These are phyloP conservation scores for Ustilago esculenta DNA, from an alignment of 1,284 basidiomycete species.

Conservation along the genomic window DNA sequence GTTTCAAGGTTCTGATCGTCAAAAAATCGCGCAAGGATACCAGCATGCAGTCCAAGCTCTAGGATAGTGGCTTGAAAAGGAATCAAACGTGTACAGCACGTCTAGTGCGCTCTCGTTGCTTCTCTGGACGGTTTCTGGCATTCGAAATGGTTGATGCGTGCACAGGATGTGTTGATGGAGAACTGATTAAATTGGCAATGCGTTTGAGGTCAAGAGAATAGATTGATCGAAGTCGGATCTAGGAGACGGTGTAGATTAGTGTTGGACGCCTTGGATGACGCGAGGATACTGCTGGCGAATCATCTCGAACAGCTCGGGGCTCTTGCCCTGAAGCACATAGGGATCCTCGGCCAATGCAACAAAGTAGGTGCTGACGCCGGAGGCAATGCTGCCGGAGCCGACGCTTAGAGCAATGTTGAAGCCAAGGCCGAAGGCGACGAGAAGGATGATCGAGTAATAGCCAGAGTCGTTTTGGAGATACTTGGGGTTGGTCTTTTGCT, in stretches of 20 bases:
- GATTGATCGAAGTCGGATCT: no score
- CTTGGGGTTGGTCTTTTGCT: slow-evolving; percentile 68
- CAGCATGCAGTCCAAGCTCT: slow-evolving; percentile 27
- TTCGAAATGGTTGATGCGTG: no score
- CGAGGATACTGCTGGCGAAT: slow-evolving; percentile 61
- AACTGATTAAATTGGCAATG: not conserved
- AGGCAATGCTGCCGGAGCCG: slow-evolving; percentile 62
- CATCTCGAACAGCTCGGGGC: slow-evolving; percentile 55
- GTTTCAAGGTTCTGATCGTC: slow-evolving; percentile 24
- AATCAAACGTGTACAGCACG: no score
- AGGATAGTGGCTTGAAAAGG: not conserved
- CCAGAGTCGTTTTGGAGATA: slow-evolving; percentile 54
- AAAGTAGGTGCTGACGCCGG: slow-evolving; percentile 67
- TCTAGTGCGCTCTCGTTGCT: no score
- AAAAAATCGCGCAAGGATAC: slow-evolving; percentile 24
- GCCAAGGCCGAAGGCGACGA: slow-evolving; percentile 63
- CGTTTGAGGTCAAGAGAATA: not conserved
- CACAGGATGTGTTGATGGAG: not conserved
- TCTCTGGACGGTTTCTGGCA: no score
- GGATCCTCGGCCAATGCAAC: slow-evolving; percentile 63
- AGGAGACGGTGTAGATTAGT: no score
- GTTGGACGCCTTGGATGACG: slow-evolving; percentile 65
- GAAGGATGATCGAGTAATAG: slow-evolving; percentile 53
- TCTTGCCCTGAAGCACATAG: slow-evolving; percentile 48
- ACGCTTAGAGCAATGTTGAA: slow-evolving; percentile 66